phyloP scores from a whole-genome alignment of 108 stramenopile species.

The Cyclostephanos invisitatus region DNA sequence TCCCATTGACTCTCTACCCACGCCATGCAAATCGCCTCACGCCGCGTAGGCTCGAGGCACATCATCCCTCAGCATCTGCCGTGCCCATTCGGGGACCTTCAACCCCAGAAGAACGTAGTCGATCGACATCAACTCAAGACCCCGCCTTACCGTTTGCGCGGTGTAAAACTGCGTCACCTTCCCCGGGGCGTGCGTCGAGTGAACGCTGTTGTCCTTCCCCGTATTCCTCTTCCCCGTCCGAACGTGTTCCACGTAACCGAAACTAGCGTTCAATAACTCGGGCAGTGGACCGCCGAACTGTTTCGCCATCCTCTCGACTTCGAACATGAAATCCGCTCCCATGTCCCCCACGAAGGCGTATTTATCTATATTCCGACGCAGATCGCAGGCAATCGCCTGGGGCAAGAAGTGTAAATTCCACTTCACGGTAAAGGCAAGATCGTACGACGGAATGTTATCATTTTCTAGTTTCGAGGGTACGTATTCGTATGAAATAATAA shows the following conservation, averaged over 20 bases:
- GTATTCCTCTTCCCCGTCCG: slow-evolving; percentile 13
- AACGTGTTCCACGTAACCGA: slow-evolving; percentile 22
- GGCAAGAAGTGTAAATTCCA: slow-evolving; percentile 73
- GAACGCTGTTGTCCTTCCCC: slow-evolving; percentile 15
- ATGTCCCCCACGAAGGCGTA: slow-evolving; percentile 64
- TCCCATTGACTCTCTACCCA: too few relatives aligned
- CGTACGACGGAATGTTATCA: not conserved
- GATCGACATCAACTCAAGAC: slow-evolving; percentile 61
- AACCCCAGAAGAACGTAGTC: slow-evolving; percentile 61
- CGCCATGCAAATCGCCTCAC: not conserved
- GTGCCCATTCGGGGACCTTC: slow-evolving; percentile 65
- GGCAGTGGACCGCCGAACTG: slow-evolving; percentile 31
- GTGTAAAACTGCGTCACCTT: slow-evolving; percentile 57
- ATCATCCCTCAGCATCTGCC: slow-evolving; percentile 56
- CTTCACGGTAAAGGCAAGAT: not conserved
- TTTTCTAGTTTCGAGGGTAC: not conserved
- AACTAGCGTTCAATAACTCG: slow-evolving; percentile 20
- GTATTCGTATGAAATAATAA: not conserved
- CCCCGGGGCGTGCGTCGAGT: slow-evolving; percentile 32
- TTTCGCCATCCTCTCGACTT: slow-evolving; percentile 45
- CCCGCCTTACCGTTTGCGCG: slow-evolving; percentile 57
- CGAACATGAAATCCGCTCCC: slow-evolving; percentile 46
- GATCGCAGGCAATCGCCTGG: slow-evolving; percentile 51
- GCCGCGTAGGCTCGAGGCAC: not conserved
- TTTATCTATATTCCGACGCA: slow-evolving; percentile 39